These are phyloP conservation scores for Lentinula boryana DNA, from an alignment of 768 basidiomycete genomes.

Conservation along the genomic window DNA sequence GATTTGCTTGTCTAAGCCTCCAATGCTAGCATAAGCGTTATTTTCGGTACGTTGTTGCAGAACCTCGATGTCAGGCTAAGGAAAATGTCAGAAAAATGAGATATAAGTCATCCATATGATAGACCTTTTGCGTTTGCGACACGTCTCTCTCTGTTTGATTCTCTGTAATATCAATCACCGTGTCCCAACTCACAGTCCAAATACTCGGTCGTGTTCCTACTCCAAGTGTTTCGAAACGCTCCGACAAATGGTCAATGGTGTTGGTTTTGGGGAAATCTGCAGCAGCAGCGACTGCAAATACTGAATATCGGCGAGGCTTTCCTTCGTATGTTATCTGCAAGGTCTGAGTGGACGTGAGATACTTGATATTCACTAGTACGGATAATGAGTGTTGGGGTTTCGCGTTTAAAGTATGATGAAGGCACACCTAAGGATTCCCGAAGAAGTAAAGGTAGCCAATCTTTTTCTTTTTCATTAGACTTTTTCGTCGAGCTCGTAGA, in stretches of 20 bases:
- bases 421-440: slow-evolving; percentile 63
- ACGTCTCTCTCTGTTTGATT: slow-evolving; percentile 17
- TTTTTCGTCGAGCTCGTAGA: slow-evolving; percentile 12
- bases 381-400: background rate
- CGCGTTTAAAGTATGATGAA: slow-evolving; percentile 8
- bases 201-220: slow-evolving; percentile 33
- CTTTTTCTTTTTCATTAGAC: slow-evolving; percentile 32
- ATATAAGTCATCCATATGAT: slow-evolving; percentile 4
- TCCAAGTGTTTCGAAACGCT: slow-evolving; percentile 38
- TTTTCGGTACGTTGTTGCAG: slow-evolving; percentile 33
- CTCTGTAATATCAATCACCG: slow-evolving; percentile 39
- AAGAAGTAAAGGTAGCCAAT: slow-evolving; percentile 66
- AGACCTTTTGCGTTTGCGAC: background rate
- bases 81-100: slow-evolving; percentile 6
- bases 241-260: slow-evolving; percentile 25
- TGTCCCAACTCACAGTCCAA: slow-evolving; percentile 70
- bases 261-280: slow-evolving; percentile 7
- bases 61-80: slow-evolving; percentile 41
- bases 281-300: slow-evolving; percentile 37
- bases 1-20: slow-evolving; percentile 87
- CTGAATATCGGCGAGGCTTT: slow-evolving; percentile 44
- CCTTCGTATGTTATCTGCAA: slow-evolving; percentile 65
- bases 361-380: slow-evolving; percentile 62
- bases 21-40: slow-evolving; percentile 77
- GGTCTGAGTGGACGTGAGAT: slow-evolving; percentile 54